Percentiles rank a stretch among this genome's conserved stretches.
Evolutionary conservation across 306 rosid genomes (phyloP).

Genomic region (Cucurbita ficifolia): DNA sequence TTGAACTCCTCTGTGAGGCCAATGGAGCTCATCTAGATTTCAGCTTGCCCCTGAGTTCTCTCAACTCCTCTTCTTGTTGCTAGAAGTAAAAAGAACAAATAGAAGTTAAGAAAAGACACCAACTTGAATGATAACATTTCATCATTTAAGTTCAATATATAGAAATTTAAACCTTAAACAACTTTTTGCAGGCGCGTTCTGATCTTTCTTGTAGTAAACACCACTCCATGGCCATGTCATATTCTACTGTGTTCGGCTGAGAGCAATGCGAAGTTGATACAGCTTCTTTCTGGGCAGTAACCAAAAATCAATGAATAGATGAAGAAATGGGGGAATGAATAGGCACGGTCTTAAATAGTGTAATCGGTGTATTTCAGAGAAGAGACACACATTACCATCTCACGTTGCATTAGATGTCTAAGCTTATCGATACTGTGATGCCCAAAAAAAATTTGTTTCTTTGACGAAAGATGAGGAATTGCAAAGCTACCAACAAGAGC

Average conservation of each 20-base stretch:
- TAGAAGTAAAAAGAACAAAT: conserved; percentile 9
- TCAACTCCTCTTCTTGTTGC: conserved; percentile 57
- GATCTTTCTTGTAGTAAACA: conserved; percentile 31
- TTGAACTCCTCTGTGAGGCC: background rate
- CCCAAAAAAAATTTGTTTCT: conserved; percentile 50
- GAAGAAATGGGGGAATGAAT: background rate
- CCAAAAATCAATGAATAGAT: background rate
- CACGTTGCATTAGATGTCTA: conserved; percentile 41
- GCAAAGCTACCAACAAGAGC: conserved; percentile 54
- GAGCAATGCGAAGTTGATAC: conserved; percentile 43
- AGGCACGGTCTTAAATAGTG: background rate
- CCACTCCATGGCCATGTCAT: conserved; percentile 52
- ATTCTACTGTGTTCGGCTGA: conserved; percentile 39
- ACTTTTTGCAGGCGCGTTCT: conserved; percentile 26
- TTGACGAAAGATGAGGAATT: conserved; percentile 33
- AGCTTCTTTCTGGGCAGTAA: conserved; percentile 32
- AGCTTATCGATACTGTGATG: conserved; percentile 47
- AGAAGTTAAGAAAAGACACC: background rate
- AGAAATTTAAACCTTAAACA: conserved; percentile 37
- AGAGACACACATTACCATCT: conserved; percentile 33
- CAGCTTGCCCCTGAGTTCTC: conserved; percentile 37
- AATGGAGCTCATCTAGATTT: conserved; percentile 25
- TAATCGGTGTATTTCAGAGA: background rate
- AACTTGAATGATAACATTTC: conserved; percentile 5
- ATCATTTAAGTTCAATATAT: background rate